These are phyloP conservation scores for Rauvolfia tetraphylla DNA, from an alignment of 257 asterid genomes.

Conservation along the genomic window DNA sequence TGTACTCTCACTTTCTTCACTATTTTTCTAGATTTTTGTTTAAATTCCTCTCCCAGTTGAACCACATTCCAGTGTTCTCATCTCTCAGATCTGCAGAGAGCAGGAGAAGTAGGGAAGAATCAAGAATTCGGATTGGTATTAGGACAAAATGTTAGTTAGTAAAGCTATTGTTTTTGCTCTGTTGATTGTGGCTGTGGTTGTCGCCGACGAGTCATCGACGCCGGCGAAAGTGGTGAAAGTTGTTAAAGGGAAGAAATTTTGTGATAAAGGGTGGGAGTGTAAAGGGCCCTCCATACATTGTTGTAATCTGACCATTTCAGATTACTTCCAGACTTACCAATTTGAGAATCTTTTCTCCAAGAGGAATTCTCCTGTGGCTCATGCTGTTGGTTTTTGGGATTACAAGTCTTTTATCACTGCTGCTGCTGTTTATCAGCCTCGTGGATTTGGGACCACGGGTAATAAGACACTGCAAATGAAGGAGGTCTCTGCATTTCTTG, in stretches of 20 bases:
- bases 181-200: slow-evolving; percentile 27
- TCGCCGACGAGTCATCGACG: slow-evolving; percentile 32
- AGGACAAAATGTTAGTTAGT: slow-evolving; percentile 16
- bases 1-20: neutral
- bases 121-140: neutral
- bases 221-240: slow-evolving; percentile 45
- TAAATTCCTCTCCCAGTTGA: neutral
- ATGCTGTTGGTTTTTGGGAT: slow-evolving; percentile 84
- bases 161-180: slow-evolving; percentile 17
- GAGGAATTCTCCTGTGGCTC: slow-evolving; percentile 70
- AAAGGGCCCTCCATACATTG: slow-evolving; percentile 46
- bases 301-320: slow-evolving; percentile 76
- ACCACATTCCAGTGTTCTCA: neutral
- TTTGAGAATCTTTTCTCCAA: slow-evolving; percentile 68
- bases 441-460: slow-evolving; percentile 88
- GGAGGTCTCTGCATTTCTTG: slow-evolving; percentile 81
- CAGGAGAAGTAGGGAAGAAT: neutral
- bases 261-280: slow-evolving; percentile 82
- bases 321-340: slow-evolving; percentile 61
- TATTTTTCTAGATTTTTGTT: neutral
- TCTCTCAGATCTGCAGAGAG: slow-evolving; percentile 7
- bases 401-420: slow-evolving; percentile 68
- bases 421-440: slow-evolving; percentile 63
- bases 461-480: slow-evolving; percentile 56
- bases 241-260: slow-evolving; percentile 58